phyloP scores from a whole-genome alignment of 768 basidiomycete genomes.

The Kwoniella mangroviensis region DNA sequence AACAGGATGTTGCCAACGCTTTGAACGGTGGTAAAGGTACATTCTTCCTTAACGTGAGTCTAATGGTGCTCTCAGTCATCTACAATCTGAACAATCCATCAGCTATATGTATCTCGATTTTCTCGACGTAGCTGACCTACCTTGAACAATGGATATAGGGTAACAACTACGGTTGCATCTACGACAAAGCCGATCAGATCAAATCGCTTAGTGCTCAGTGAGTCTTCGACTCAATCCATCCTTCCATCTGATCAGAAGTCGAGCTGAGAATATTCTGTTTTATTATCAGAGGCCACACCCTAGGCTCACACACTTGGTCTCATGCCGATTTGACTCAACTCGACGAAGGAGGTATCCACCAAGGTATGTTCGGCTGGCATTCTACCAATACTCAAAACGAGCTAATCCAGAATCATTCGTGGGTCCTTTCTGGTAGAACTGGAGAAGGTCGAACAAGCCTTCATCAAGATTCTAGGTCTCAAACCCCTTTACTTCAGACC shows the following conservation, averaged over 20 bases:
- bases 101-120: no score
- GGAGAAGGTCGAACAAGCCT: slow-evolving; percentile 48
- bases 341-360: slow-evolving; percentile 34
- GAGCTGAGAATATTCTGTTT: neutral
- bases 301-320: slow-evolving; percentile 56
- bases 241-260: no score
- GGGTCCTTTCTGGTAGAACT: slow-evolving; percentile 37
- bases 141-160: slow-evolving; percentile 29
- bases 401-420: neutral
- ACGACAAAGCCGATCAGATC: slow-evolving; percentile 50
- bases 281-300: slow-evolving; percentile 46
- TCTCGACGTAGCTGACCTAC: no score
- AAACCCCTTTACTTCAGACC: slow-evolving; percentile 55
- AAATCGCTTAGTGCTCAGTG: slow-evolving; percentile 41
- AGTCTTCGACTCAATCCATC: neutral
- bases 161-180: slow-evolving; percentile 57
- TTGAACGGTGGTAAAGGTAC: slow-evolving; percentile 49
- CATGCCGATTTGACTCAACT: slow-evolving; percentile 53
- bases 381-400: neutral
- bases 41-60: slow-evolving; percentile 56
- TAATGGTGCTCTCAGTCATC: no score
- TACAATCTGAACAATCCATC: no score
- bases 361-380: slow-evolving; percentile 36
- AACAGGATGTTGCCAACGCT: slow-evolving; percentile 40
- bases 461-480: slow-evolving; percentile 55